phyloP scores from a whole-genome alignment of 257 asterid species.

The Solanum rostratum region DNA sequence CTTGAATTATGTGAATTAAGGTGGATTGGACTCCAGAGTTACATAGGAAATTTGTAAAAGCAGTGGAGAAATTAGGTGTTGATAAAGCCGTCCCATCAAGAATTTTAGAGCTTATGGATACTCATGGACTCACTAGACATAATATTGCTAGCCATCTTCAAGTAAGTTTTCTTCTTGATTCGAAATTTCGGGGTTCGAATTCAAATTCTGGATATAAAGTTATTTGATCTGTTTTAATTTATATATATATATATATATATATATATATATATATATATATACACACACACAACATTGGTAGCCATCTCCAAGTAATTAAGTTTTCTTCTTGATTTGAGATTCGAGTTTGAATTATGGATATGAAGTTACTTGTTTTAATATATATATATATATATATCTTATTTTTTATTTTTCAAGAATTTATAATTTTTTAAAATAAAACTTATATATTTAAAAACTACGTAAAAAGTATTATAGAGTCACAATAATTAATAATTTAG shows the following conservation, averaged over 20 bases:
- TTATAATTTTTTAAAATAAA: not conserved
- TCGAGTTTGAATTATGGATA: too few species aligned
- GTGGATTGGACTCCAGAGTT: slow-evolving; percentile 99
- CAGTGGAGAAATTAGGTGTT: slow-evolving; percentile 88
- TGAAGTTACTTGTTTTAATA: too few species aligned
- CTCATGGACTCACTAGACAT: slow-evolving; percentile 90
- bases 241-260: too few species aligned
- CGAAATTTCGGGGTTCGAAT: not conserved
- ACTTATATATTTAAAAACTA: not conserved
- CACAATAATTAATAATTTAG: not conserved
- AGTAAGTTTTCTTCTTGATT: slow-evolving; percentile 17
- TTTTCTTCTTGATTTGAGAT: too few species aligned
- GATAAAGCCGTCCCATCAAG: slow-evolving; percentile 95
- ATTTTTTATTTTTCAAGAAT: not conserved
- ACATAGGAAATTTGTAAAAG: slow-evolving; percentile 75
- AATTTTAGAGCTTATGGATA: slow-evolving; percentile 85
- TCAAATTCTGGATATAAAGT: not conserved
- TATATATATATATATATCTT: too few species aligned
- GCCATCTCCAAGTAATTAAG: too few species aligned
- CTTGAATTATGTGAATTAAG: slow-evolving; percentile 34
- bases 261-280: too few species aligned
- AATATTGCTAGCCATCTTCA: slow-evolving; percentile 97
- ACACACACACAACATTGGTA: too few species aligned
- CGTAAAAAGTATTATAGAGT: not conserved
- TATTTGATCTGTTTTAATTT: rapidly evolving